A percentile compares a stretch with the other conserved stretches of the same genome.
phyloP scores from a whole-genome alignment of 768 basidiomycete species.

The Lyophyllum atratum region DNA sequence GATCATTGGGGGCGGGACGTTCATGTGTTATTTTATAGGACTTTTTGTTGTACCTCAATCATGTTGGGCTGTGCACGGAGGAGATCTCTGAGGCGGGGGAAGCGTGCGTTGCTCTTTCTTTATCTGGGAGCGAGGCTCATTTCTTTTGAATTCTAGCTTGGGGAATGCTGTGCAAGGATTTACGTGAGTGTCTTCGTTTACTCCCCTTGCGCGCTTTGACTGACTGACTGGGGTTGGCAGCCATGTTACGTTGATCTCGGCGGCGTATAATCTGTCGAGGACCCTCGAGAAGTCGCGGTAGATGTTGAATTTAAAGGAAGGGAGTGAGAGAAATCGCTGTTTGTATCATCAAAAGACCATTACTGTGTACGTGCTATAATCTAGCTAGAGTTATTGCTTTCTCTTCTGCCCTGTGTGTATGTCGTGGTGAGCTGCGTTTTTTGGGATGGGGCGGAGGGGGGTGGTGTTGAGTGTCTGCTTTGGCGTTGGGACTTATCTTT shows the following conservation, averaged over 20 bases:
- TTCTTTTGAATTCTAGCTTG: slow-evolving; percentile 44
- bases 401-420: too few species aligned
- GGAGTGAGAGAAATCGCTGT: background rate
- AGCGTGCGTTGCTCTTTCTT: slow-evolving; percentile 49
- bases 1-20: background rate
- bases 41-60: slow-evolving; percentile 82
- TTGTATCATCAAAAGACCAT: background rate
- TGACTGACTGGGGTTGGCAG: slow-evolving; percentile 33
- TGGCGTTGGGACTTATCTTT: too few species aligned
- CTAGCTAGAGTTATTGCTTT: too few species aligned
- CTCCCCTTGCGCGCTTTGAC: background rate
- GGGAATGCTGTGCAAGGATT: slow-evolving; percentile 91
- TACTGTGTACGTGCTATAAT: too few species aligned
- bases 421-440: background rate
- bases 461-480: too few species aligned
- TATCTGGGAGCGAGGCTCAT: background rate
- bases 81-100: slow-evolving; percentile 87
- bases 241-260: slow-evolving; percentile 83
- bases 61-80: slow-evolving; percentile 84
- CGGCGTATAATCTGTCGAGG: slow-evolving; percentile 80
- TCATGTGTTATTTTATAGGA: slow-evolving; percentile 41
- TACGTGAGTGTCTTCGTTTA: slow-evolving; percentile 54
- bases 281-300: slow-evolving; percentile 37
- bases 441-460: too few species aligned
- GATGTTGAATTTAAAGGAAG: background rate